Base-by-base conservation (phyloP, 1,284 basidiomycete species). In the Cutaneotrichosporon spelunceum region DNA sequence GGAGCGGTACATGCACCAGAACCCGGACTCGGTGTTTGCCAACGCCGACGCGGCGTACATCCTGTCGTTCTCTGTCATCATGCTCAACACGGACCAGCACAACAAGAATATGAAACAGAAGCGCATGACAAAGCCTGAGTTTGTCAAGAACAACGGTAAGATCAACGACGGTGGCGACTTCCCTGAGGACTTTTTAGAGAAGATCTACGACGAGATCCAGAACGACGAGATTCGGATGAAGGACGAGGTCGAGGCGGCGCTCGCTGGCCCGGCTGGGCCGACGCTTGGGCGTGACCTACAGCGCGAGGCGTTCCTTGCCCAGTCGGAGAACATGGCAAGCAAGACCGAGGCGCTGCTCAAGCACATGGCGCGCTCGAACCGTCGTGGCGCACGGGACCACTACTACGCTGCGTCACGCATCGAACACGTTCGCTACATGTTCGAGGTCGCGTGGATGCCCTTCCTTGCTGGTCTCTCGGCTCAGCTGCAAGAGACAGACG, bases 361-460 rank as follows among this genome's bases (percentile, higher is more conserved):
- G 71, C 92, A 91, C 1, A 84, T 97, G 82, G 89, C 93, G 82
- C 87, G 89, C 33, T 85, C 90, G 23, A 92, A 95, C 21, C 89
- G 89, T 70, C 66, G 70, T 5, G 66, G 71, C 26, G 87, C 85
- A 82, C 10, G 85, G 82, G 91, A 94, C 67, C 89, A 93, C 66
- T 98, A 91, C 81, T 95, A 93, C 80, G 91, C 90, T 68, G 94
- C 94, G 0, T 95, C 92, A 0, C 90, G 96, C 72, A 91, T 93
- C 66, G 86, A 96, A 65, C 94, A 98, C 75, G 93, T 96, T 62
- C 85, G 87, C 34, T 93, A 93, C 44, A 98, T 98, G 94, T 96
- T 98, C 71, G 93, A 97, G 78, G 92, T 96, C 21, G 93, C 92
- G 14, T 98, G 94, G 94, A 96, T 97, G 81, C 87, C 94, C 2